A percentile compares a stretch with the other conserved stretches of the same genome.
phyloP scores from a whole-genome alignment of 1,284 basidiomycete genomes.

The Cutaneotrichosporon daszewskae region DNA sequence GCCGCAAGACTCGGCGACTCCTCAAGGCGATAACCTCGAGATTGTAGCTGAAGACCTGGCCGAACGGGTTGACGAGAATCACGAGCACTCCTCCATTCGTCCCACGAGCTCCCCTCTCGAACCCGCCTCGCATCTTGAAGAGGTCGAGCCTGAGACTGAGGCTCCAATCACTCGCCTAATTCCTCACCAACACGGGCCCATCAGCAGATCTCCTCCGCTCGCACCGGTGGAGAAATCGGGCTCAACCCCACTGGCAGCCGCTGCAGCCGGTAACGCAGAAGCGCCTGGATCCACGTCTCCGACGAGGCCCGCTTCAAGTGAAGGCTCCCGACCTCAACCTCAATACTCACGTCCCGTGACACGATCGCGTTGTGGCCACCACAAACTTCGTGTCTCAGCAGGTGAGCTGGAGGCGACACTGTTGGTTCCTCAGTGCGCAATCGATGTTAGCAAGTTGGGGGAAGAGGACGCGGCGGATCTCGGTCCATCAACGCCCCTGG shows the following conservation, averaged over 20 bases:
- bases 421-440: constrained; percentile 32
- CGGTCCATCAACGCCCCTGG: not conserved
- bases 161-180: not conserved
- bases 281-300: no score
- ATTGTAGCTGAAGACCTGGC: no score
- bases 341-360: constrained; percentile 9
- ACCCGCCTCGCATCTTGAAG: no score
- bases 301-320: no score
- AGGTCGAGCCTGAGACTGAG: not conserved
- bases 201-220: no score
- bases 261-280: no score
- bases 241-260: not conserved
- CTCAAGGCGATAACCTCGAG: no score
- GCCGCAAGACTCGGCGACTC: no score
- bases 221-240: no score
- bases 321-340: not conserved
- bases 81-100: no score
- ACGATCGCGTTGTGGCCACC: constrained; percentile 34
- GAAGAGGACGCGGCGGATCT: constrained; percentile 12
- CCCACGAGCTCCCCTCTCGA: no score
- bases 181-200: not conserved
- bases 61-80: no score
- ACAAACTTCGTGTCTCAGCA: constrained; percentile 25
- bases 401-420: constrained; percentile 25
- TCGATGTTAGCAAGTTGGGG: constrained; percentile 17